Evolutionary conservation across 768 basidiomycete genomes (phyloP).

Genomic region (Russula vinacea): DNA sequence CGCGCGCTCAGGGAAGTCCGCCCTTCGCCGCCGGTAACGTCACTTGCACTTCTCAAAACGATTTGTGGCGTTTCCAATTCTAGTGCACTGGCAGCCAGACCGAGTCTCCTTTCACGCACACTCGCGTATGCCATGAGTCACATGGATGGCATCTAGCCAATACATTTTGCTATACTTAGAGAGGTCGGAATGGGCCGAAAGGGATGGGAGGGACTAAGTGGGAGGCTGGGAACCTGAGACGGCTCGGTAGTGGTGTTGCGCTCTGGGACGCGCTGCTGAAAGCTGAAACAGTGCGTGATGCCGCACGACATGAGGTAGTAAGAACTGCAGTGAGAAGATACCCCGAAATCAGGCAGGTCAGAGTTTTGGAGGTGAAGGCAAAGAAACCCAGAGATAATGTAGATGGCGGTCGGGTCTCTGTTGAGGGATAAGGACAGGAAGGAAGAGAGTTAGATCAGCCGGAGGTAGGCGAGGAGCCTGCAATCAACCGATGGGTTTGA

Average conservation of each 20-base stretch:
- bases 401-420: background rate
- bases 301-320: too few relatives aligned
- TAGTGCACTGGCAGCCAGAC: background rate
- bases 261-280: background rate
- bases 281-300: background rate
- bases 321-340: too few relatives aligned
- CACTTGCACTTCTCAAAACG: background rate
- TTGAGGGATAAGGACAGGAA: background rate
- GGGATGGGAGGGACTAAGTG: background rate
- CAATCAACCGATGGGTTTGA: background rate
- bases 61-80: background rate
- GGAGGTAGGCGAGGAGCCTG: background rate
- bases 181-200: background rate
- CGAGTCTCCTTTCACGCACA: conserved; percentile 13
- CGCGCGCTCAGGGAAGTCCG: background rate
- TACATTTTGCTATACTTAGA: too few relatives aligned
- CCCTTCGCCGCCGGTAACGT: background rate
- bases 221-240: background rate
- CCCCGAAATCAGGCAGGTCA: background rate
- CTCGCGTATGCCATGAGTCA: conserved; percentile 33
- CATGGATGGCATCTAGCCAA: conserved; percentile 35
- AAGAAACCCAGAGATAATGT: background rate
- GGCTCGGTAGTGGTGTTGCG: background rate
- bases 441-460: background rate
- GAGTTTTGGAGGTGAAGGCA: background rate